Evolutionary conservation across 2,329 filamentous ascomycete genomes (phyloP).

Genomic region (Neopestalotiopsis sp.): DNA sequence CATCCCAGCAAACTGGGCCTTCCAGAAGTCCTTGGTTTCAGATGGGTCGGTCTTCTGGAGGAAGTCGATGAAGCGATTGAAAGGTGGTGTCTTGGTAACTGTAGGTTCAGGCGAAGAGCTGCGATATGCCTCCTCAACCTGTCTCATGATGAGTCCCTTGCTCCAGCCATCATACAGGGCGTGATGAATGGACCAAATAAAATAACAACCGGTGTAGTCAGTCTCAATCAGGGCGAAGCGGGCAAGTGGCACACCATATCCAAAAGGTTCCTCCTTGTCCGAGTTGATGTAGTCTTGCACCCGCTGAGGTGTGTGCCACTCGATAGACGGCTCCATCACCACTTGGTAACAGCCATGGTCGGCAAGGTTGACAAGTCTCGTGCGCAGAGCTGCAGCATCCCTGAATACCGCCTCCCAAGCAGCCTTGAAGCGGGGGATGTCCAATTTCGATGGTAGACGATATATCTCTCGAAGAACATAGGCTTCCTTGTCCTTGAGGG

Average conservation of each 20-base stretch:
- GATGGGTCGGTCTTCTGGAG: background rate
- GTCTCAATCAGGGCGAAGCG: constrained; percentile 5
- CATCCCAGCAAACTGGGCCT: constrained; percentile 3
- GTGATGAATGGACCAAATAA: constrained; percentile 15
- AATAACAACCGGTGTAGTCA: background rate
- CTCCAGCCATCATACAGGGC: constrained; percentile 12
- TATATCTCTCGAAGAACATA: constrained; percentile 9
- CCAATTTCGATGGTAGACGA: background rate
- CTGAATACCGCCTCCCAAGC: constrained; percentile 12
- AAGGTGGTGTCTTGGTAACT: background rate
- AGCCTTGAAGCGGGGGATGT: constrained; percentile 8
- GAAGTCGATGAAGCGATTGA: constrained; percentile 8
- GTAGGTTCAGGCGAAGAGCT: background rate
- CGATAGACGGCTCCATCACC: background rate
- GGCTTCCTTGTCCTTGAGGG: constrained; percentile 3
- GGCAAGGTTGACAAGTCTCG: background rate
- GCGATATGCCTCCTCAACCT: constrained; percentile 5
- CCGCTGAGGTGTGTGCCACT: constrained; percentile 1
- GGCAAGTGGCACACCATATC: constrained; percentile 3
- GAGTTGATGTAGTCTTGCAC: constrained; percentile 7
- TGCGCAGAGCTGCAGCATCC: background rate
- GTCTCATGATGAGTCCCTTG: background rate
- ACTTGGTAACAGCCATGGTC: constrained; percentile 9
- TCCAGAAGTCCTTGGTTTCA: background rate
- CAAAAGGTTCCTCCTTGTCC: constrained; percentile 7